Conservation (phyloP, 2,329 filamentous ascomycete species). For the Gnomoniopsis sp. region DNA sequence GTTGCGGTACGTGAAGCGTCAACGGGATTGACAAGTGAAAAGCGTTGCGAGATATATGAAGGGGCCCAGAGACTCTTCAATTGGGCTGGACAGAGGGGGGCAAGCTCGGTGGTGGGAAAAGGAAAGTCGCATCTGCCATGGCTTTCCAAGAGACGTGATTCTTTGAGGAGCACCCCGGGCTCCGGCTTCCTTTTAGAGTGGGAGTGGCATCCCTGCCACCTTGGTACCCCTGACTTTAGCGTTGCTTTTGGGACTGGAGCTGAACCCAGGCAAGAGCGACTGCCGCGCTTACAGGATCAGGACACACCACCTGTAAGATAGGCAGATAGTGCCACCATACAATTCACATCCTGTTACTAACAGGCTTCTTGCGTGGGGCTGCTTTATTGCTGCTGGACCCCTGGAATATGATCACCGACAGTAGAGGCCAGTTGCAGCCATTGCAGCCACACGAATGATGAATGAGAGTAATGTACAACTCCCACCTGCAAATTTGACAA, state of each 20-base stretch:
- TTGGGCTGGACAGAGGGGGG: background rate
- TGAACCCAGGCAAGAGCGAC: background rate
- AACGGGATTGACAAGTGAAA: background rate
- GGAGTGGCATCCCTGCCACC: background rate
- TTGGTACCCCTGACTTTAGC: constrained; percentile 18
- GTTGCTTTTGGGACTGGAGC: constrained; percentile 4
- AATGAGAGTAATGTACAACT: background rate
- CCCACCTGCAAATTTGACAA: background rate
- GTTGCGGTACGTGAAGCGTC: background rate
- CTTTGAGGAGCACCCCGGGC: background rate
- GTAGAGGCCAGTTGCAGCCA: background rate
- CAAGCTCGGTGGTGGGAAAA: background rate
- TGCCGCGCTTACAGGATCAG: constrained; percentile 9
- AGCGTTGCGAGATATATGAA: background rate
- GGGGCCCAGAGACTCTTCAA: background rate
- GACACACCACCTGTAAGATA: background rate
- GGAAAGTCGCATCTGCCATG: constrained; percentile 3
- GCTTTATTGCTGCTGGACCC: no score
- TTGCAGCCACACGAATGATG: background rate
- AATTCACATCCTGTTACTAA: background rate
- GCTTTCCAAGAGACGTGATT: background rate
- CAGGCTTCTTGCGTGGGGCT: background rate
- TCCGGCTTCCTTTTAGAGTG: constrained; percentile 9
- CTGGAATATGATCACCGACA: background rate
- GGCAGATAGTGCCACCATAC: constrained; percentile 2